Conservation (phyloP, 1,139 yeast species). For the Suhomyces wounanorum region DNA sequence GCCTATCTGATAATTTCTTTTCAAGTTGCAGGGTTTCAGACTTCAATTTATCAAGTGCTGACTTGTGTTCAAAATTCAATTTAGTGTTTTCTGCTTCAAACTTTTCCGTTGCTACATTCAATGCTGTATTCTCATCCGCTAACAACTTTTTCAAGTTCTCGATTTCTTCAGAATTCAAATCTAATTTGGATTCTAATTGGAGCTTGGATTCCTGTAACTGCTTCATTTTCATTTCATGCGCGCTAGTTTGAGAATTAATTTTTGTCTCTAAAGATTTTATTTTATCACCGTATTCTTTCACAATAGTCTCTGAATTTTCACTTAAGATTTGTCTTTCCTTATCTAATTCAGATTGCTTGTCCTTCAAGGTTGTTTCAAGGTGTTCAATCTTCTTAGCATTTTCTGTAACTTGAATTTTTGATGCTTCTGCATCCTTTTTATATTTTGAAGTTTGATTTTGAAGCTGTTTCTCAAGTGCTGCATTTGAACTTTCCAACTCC, state of each 20-base stretch:
- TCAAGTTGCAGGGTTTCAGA: background rate
- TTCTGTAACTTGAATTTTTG: conserved; percentile 11
- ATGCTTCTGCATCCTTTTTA: conserved; percentile 9
- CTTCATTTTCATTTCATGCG: conserved; percentile 14
- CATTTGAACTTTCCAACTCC: background rate
- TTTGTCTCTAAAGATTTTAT: conserved; percentile 31
- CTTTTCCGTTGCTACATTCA: background rate
- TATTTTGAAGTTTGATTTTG: conserved; percentile 10
- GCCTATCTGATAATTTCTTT: background rate
- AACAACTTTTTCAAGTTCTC: conserved; percentile 4
- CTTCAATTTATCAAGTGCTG: background rate
- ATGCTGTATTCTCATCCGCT: background rate
- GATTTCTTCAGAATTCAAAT: conserved; percentile 6
- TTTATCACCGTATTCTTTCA: conserved; percentile 51
- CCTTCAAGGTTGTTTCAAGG: conserved; percentile 24
- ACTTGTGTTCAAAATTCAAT: background rate
- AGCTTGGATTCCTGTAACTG: conserved; percentile 13
- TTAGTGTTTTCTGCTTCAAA: conserved; percentile 4
- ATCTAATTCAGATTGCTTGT: conserved; percentile 48
- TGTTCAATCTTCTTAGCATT: conserved; percentile 13
- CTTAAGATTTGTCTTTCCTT: conserved; percentile 49
- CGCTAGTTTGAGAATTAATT: conserved; percentile 16
- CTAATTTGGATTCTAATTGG: conserved; percentile 9
- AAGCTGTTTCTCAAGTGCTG: conserved; percentile 7
- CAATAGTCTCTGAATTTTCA: conserved; percentile 51